Conservation (phyloP, 2,329 filamentous ascomycete species). For the Aphanoascus verrucosus region DNA sequence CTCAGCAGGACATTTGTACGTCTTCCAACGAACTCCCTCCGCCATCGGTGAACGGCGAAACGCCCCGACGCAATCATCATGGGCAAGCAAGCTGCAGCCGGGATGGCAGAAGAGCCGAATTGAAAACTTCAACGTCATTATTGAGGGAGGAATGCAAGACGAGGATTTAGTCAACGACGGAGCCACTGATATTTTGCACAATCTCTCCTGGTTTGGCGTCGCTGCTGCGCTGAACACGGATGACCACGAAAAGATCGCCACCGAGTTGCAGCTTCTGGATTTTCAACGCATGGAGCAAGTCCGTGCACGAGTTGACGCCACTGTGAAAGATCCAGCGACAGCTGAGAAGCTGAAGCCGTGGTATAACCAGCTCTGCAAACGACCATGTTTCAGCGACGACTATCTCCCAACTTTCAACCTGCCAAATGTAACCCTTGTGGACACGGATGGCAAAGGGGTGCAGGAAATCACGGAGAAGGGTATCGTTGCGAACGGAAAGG, state of each 20-base stretch:
- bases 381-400: slow-evolving; percentile 31
- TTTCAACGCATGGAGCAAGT: slow-evolving; percentile 34
- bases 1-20: slow-evolving; percentile 39
- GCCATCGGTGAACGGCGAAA: slow-evolving; percentile 27
- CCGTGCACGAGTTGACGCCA: slow-evolving; percentile 39
- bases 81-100: slow-evolving; percentile 12
- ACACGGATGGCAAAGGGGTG: slow-evolving; percentile 48
- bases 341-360: slow-evolving; percentile 48
- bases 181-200: slow-evolving; percentile 29
- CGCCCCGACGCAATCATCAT: slow-evolving; percentile 16
- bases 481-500: slow-evolving; percentile 39
- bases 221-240: slow-evolving; percentile 18
- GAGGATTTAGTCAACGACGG: slow-evolving; percentile 23
- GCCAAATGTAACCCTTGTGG: slow-evolving; percentile 48
- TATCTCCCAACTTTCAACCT: slow-evolving; percentile 47
- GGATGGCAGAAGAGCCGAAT: slow-evolving; percentile 23
- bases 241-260: slow-evolving; percentile 21
- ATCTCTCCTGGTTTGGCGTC: slow-evolving; percentile 30
- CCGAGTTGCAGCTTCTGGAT: slow-evolving; percentile 28
- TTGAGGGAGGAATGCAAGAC: slow-evolving; percentile 12
- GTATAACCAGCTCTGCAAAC: slow-evolving; percentile 54
- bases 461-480: slow-evolving; percentile 38
- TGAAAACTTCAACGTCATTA: slow-evolving; percentile 23
- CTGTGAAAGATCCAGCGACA: slow-evolving; percentile 44
- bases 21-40: slow-evolving; percentile 47